Evolutionary conservation across 2,329 filamentous ascomycete species (phyloP), one percentile per base, ranked within the genome.

Genomic region (Ophiognomonia clavigignenti-juglandacearum): DNA sequence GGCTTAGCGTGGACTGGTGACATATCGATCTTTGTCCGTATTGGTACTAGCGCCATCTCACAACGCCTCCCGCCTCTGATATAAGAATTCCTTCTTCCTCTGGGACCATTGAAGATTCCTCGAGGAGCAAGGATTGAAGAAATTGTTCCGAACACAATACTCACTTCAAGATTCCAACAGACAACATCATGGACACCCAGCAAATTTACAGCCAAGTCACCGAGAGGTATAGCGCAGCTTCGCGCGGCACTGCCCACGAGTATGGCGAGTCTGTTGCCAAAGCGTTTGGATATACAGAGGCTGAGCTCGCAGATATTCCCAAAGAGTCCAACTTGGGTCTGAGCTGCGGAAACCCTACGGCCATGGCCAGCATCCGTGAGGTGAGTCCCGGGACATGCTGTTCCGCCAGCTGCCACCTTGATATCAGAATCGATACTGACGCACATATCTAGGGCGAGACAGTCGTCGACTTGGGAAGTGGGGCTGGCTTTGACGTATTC

Each of bases 401-500:
- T n/a, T n/a, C n/a, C n/a, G n/a, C n/a, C n/a, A n/a, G n/a, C n/a
- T n/a, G n/a, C n/a, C n/a, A n/a, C n/a, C n/a, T n/a, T n/a, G n/a
- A 14, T 32, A 14, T 10, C 29, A 7, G 24, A 18, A 4, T 22
- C 18, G 13, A 10, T 24, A 9, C 43, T 47, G 19, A 49, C 36
- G 29, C 43, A 46, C 13, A 22, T 3, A 26, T 24, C 11, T 43
- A 78, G 70, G 77, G 77, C 13, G 79, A 83, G 56, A 76, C 69
- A 0, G 69, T 82, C 2, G 60, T 83, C 47, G 78, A 82, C 53
- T 63, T 83, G 1, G 78, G 79, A 2, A 71, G 69, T 51, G 78
- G 80, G 3, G 77, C 72, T 7, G 78, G 79, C 1, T 75, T 82
- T 37, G 78, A 83, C 55, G 71, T 74, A 16, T 78, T 82, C 50